Evolutionary conservation across 192 early-diverging fungal species (phyloP), one percentile per base, ranked within the genome.

Genomic region (Coemansia sp.): DNA sequence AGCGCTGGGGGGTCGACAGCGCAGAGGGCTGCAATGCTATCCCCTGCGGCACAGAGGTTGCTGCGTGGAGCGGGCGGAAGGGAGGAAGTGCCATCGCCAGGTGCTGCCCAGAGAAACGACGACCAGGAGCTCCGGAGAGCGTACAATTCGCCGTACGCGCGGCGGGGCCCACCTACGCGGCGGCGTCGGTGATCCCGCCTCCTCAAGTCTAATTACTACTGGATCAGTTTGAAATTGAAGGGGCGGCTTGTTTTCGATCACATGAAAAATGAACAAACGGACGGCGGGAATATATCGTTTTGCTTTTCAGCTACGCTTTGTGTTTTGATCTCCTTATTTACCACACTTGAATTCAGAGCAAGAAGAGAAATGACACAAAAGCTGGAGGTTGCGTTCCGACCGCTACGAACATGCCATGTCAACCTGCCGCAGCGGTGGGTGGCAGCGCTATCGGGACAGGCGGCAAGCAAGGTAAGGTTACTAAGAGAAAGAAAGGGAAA

Each of bases 401-500:
- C 88, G 27, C 61, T 92, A 44, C 65, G 80, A 6, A 83, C 88
- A 9, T 88, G 89, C 70, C 81, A 90, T 48, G 87, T 91, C 48
- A 91, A 89, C 66, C 62, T 94, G 29, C 92, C 92, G 3, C 55
- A 78, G 9, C 78, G 83, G 17, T 94, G 92, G 92, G 82, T 80
- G 15, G 74, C 85, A 40, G 88, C 89, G 6, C 74, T 94, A 31
- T 82, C 86, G 55, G 86, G 88, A 13, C 83, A 85, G 31, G 28
- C 62, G 1, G 41, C 50, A 52, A 81, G 79, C 79, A 87, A 88
- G 81, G 88, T 89, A 81, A 13, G 56, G 22, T 11, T 23, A 13
- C 6, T 23, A 47, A 1, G 23, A 9, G 22, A 11, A 22, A 20
- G 23, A 23, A 11, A 22, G 23, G 6, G 19, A 1, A 1, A 19